Percentiles rank a stretch among this genome's conserved stretches.
phyloP scores from a whole-genome alignment of 2,329 filamentous ascomycete species.

The Aspergillus sp. region DNA sequence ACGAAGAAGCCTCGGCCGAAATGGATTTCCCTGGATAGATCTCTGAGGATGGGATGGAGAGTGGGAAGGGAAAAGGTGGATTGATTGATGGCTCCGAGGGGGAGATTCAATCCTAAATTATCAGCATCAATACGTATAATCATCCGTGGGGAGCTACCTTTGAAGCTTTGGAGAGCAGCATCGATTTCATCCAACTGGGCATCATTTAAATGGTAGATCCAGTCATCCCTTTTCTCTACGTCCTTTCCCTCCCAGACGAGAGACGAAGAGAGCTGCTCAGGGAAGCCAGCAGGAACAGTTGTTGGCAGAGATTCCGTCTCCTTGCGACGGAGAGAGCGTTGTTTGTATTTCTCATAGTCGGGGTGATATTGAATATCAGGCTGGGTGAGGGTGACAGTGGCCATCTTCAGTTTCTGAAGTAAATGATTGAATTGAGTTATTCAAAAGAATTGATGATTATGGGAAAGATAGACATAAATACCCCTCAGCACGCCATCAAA shows the following conservation, averaged over 20 bases:
- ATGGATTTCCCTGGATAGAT: slow-evolving; percentile 33
- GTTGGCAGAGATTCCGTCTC: slow-evolving; percentile 9
- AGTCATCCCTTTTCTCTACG: slow-evolving; percentile 34
- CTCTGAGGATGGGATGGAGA: slow-evolving; percentile 25
- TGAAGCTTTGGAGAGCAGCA: slow-evolving; percentile 37
- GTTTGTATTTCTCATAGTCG: slow-evolving; percentile 16
- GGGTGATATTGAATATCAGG: slow-evolving; percentile 20
- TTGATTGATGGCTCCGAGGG: slow-evolving; percentile 35
- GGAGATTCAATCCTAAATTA: slow-evolving; percentile 16
- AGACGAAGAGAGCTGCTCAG: slow-evolving; percentile 33
- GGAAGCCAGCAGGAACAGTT: slow-evolving; percentile 39
- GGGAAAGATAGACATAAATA: too few species aligned
- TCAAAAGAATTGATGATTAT: too few species aligned
- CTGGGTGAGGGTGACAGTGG: slow-evolving; percentile 2
- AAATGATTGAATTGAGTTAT: too few species aligned
- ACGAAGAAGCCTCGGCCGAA: slow-evolving; percentile 41
- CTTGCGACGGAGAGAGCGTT: slow-evolving; percentile 12
- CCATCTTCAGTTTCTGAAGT: not conserved
- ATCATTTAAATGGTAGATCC: slow-evolving; percentile 34
- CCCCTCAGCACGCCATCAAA: too few species aligned
- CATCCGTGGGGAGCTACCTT: slow-evolving; percentile 20
- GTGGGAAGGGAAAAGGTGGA: slow-evolving; percentile 41
- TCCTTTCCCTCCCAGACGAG: slow-evolving; percentile 46
- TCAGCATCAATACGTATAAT: not conserved
- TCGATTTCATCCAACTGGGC: slow-evolving; percentile 41